Base-by-base conservation (phyloP, 106 monocot species). In the Platanthera guangdongensis region DNA sequence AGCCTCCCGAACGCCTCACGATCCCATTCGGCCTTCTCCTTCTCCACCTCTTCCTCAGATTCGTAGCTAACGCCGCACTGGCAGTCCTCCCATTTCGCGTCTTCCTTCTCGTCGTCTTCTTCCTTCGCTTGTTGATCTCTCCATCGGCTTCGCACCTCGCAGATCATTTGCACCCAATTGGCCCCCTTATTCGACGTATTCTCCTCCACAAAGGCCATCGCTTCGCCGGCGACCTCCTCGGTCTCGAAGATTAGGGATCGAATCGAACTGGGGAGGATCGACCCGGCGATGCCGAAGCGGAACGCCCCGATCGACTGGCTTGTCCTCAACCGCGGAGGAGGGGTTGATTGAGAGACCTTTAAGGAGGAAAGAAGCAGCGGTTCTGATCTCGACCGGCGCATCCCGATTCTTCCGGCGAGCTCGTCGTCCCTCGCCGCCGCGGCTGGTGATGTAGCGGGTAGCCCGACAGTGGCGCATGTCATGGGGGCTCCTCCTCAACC, bases 121-220 rank as follows among this genome's bases (percentile, higher is more conserved):
- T 80, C 60, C 77, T 77, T 81, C 15, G 54, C 60, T 67, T 77
- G 73, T 18, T 71, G 76, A 53, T 76, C 77, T 74, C 78, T 73
- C 93, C 90, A 94, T n/a, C 76, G 83, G n/a, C 51, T 32, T 71
- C 91, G 72, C 48, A 94, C 68, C 84, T 91, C 87, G 10, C 89
- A 78, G 12, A 94, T 15, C 75, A 83, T 76, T 55, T 91, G 83
- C n/a, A 90, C 73, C 94, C 89, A 89, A 47, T 86, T 84, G 54
- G 78, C 83, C 50, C 85, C 78, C 77, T 77, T 72, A 45, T 77
- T 70, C 70, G 70, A 16, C 1, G 25, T 1, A 46, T 70, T 71
- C 73, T 8, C 71, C 8, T n/a, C 75, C 25, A 12, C 11, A 65
- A 4, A 25, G 12, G 10, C 65, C 1, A 57, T 47, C 71, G 62